phyloP scores from a whole-genome alignment of 345 rosid species.

The Nephelium lappaceum region DNA sequence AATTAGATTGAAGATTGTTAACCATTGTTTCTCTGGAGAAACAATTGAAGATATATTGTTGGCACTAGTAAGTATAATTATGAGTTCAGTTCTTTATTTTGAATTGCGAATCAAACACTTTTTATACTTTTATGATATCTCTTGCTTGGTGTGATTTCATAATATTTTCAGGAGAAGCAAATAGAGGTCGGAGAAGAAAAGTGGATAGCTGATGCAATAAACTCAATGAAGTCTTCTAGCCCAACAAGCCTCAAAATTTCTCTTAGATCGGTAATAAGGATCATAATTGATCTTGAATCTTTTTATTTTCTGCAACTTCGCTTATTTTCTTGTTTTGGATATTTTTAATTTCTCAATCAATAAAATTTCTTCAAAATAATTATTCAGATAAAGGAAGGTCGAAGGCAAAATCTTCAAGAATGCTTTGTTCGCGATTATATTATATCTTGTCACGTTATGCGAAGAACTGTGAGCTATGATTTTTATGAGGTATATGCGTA shows the following conservation, averaged over 20 bases:
- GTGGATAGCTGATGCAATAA: slow-evolving; percentile 28
- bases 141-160: too few relatives aligned
- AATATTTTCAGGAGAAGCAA: slow-evolving; percentile 14
- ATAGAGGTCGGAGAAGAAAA: neutral
- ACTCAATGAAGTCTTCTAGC: slow-evolving; percentile 27
- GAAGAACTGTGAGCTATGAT: slow-evolving; percentile 21
- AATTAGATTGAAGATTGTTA: slow-evolving; percentile 21
- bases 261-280: slow-evolving; percentile 27
- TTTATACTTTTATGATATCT: too few relatives aligned
- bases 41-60: slow-evolving; percentile 28
- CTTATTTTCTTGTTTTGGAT: neutral
- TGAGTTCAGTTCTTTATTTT: too few relatives aligned
- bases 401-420: slow-evolving; percentile 16
- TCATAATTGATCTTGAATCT: neutral
- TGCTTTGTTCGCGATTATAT: slow-evolving; percentile 26
- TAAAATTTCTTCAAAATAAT: too few relatives aligned
- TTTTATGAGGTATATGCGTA: slow-evolving; percentile 28
- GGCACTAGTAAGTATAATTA: slow-evolving; percentile 26
- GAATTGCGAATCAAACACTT: too few relatives aligned
- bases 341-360: neutral
- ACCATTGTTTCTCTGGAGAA: slow-evolving; percentile 31
- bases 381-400: slow-evolving; percentile 30
- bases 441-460: slow-evolving; percentile 19
- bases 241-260: slow-evolving; percentile 34
- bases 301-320: neutral